Conservation (phyloP, 768 basidiomycete genomes). For the Boletus fagicola region DNA sequence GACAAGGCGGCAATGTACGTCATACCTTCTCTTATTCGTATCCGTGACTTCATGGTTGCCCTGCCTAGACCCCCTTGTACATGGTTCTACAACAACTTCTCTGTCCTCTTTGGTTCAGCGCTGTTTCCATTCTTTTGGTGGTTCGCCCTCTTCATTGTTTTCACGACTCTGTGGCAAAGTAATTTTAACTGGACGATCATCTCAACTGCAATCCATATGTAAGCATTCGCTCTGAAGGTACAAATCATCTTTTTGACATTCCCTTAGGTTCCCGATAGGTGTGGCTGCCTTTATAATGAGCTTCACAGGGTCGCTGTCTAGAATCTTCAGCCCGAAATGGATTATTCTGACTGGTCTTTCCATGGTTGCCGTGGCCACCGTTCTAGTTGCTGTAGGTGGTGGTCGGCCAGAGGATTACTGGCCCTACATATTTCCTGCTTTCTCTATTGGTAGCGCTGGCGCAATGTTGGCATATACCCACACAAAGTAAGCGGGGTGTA, state of each 20-base stretch:
- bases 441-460: conserved; percentile 46
- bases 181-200: conserved; percentile 42
- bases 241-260: neutral
- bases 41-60: neutral
- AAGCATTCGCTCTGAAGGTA: conserved; percentile 6
- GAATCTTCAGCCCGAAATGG: conserved; percentile 41
- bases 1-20: conserved; percentile 44
- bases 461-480: conserved; percentile 45
- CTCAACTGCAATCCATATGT: conserved; percentile 41
- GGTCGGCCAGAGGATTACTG: conserved; percentile 44
- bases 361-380: conserved; percentile 38
- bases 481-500: conserved; percentile 38
- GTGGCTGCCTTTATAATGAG: conserved; percentile 37
- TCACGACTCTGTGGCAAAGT: conserved; percentile 42
- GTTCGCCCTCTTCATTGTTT: conserved; percentile 33
- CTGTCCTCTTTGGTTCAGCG: conserved; percentile 36
- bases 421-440: conserved; percentile 48
- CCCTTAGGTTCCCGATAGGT: conserved; percentile 41
- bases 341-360: conserved; percentile 43
- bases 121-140: conserved; percentile 45
- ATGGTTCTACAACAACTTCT: conserved; percentile 44
- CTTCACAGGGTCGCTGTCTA: conserved; percentile 41
- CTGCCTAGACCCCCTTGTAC: conserved; percentile 39
- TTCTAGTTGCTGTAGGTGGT: conserved; percentile 43
- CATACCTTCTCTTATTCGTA: neutral